phyloP scores from a whole-genome alignment of 2,329 filamentous ascomycete species.

The Fusarium sterilihyphosum region DNA sequence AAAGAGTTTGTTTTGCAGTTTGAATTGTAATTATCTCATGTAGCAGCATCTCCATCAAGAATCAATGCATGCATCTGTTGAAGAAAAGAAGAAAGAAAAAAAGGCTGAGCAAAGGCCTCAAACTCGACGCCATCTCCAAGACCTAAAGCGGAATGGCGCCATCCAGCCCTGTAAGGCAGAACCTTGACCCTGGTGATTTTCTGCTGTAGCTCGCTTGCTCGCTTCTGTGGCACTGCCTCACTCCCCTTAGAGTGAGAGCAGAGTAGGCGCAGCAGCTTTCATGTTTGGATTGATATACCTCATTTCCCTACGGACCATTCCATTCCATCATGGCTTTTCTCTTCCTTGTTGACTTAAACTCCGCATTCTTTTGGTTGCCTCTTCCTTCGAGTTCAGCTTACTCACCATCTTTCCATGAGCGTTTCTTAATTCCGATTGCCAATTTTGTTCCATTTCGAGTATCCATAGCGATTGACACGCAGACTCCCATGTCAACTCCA shows the following conservation, averaged over 20 bases:
- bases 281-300: conserved; percentile 4
- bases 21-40: neutral
- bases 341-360: neutral
- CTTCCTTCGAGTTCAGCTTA: neutral
- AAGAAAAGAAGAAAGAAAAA: neutral
- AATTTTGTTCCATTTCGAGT: neutral
- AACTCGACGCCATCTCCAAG: neutral
- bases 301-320: neutral
- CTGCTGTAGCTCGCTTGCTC: neutral
- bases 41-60: neutral
- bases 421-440: neutral
- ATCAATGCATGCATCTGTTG: conserved; percentile 1
- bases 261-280: conserved; percentile 19
- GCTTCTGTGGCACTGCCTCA: conserved; percentile 22
- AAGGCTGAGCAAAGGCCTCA: neutral
- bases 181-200: neutral
- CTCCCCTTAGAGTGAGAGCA: neutral
- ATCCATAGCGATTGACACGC: neutral
- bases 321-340: neutral
- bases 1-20: neutral
- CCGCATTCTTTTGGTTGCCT: conserved; percentile 18
- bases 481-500: neutral
- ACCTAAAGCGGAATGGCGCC: conserved; percentile 10
- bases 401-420: neutral
- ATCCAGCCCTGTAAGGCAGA: conserved; percentile 37